Conservation (phyloP, 805 yeast genomes). For the Candida caryicola region DNA sequence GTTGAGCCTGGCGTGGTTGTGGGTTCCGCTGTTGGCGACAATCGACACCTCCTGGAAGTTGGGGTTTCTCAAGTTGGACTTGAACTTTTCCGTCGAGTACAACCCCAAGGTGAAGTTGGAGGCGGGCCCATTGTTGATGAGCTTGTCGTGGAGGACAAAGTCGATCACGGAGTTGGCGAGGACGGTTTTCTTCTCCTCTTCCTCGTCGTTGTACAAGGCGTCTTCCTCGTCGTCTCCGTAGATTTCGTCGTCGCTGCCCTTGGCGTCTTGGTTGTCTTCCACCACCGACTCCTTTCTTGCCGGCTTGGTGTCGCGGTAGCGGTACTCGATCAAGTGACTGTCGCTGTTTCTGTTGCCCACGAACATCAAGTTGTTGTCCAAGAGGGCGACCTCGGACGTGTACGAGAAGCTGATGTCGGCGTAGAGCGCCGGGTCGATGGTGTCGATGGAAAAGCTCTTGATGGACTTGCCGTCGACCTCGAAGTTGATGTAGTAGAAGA, state of each 20-base stretch:
- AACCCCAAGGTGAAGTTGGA: conserved; percentile 65
- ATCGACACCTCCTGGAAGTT: conserved; percentile 63
- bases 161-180: conserved; percentile 5
- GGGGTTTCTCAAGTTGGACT: conserved; percentile 68
- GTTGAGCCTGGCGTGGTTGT: conserved; percentile 51
- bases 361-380: conserved; percentile 49
- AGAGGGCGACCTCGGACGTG: conserved; percentile 41
- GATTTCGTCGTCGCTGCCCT: conserved; percentile 7
- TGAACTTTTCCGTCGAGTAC: conserved; percentile 49
- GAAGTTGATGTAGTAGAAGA: conserved; percentile 33
- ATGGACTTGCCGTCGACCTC: conserved; percentile 44
- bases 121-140: conserved; percentile 71
- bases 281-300: conserved; percentile 1
- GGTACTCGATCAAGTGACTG: conserved; percentile 48
- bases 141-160: conserved; percentile 39
- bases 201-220: conserved; percentile 35
- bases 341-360: conserved; percentile 62
- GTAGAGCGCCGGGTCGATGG: conserved; percentile 22
- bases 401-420: conserved; percentile 34
- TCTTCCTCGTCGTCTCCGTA: conserved; percentile 44
- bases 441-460: conserved; percentile 31
- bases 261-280: conserved; percentile 5
- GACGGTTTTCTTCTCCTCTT: conserved; percentile 17
- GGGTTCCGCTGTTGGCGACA: conserved; percentile 68
- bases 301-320: conserved; percentile 17